Evolutionary conservation across 805 yeast genomes (phyloP).

Genomic region (Starmerella gropengiesseri): DNA sequence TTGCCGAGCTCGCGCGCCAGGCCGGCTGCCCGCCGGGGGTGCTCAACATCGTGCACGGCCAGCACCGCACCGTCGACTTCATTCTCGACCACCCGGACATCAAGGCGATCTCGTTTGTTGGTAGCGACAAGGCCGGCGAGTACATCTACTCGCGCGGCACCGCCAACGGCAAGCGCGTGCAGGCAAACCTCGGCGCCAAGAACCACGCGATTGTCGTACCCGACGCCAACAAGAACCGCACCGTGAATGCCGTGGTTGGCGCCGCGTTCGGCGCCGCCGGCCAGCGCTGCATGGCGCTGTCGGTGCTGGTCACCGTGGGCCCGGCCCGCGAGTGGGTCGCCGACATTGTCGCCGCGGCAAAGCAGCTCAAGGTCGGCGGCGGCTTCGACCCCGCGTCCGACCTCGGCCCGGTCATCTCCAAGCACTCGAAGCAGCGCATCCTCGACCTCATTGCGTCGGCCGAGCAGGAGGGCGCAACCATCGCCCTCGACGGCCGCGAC

Average conservation of each 20-base stretch:
- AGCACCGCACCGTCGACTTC: slow-evolving; percentile 60
- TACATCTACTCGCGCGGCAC: slow-evolving; percentile 58
- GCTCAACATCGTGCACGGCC: slow-evolving; percentile 61
- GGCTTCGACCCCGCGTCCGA: slow-evolving; percentile 56
- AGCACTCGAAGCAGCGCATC: slow-evolving; percentile 44
- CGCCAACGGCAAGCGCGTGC: slow-evolving; percentile 61
- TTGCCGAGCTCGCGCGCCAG: slow-evolving; percentile 58
- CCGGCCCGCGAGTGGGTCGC: slow-evolving; percentile 50
- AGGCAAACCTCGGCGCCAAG: slow-evolving; percentile 70
- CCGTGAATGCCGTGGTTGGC: slow-evolving; percentile 55
- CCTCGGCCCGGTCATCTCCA: slow-evolving; percentile 65
- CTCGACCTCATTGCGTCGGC: slow-evolving; percentile 47
- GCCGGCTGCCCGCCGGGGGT: slow-evolving; percentile 73
- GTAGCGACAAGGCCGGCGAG: slow-evolving; percentile 68
- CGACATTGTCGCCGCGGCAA: slow-evolving; percentile 50
- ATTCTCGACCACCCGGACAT: slow-evolving; percentile 61
- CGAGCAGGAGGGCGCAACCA: slow-evolving; percentile 50
- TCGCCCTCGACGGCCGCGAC: slow-evolving; percentile 55
- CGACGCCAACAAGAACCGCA: slow-evolving; percentile 55
- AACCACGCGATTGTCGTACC: slow-evolving; percentile 66
- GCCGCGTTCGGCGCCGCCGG: slow-evolving; percentile 82
- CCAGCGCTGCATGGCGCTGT: slow-evolving; percentile 73
- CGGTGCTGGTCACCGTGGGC: slow-evolving; percentile 64
- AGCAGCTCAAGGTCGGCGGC: slow-evolving; percentile 46
- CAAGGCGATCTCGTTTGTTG: slow-evolving; percentile 69